phyloP scores from a whole-genome alignment of 352 stramenopile species.

The Globisporangium takayamanum region DNA sequence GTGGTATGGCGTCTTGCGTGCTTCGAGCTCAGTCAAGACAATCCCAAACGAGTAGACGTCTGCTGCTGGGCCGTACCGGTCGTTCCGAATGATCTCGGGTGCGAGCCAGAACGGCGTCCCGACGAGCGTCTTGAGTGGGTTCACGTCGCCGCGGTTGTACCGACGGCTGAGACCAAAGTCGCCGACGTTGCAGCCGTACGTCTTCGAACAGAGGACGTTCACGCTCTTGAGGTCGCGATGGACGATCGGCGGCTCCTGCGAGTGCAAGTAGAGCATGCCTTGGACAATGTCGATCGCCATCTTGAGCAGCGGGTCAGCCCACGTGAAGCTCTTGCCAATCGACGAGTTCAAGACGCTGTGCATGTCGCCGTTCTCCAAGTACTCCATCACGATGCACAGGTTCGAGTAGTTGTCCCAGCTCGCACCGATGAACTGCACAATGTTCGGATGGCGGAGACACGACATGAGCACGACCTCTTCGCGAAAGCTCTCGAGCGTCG shows the following conservation, averaged over 20 bases:
- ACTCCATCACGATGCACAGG: conserved; percentile 87
- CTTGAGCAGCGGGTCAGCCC: conserved; percentile 79
- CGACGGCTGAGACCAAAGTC: conserved; percentile 82
- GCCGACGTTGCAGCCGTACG: conserved; percentile 84
- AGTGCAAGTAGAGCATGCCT: conserved; percentile 86
- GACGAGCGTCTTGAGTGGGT: conserved; percentile 79
- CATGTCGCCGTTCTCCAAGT: conserved; percentile 87
- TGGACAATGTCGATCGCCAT: conserved; percentile 84
- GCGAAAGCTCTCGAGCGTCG: conserved; percentile 66
- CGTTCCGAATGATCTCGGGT: conserved; percentile 84
- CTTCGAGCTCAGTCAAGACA: conserved; percentile 83
- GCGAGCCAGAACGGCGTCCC: conserved; percentile 86
- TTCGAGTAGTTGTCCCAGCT: conserved; percentile 88
- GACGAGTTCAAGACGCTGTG: conserved; percentile 79
- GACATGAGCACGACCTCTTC: conserved; percentile 87
- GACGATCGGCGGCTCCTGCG: conserved; percentile 74
- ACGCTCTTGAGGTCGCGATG: conserved; percentile 87
- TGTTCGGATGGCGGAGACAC: conserved; percentile 80
- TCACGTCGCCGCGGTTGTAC: conserved; percentile 69
- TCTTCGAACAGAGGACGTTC: conserved; percentile 85
- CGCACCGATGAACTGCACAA: conserved; percentile 86
- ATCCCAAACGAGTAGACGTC: conserved; percentile 89
- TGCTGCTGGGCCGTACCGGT: conserved; percentile 68
- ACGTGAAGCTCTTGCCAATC: conserved; percentile 77
- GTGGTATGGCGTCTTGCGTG: conserved; percentile 75